Evolutionary conservation across 2,329 filamentous ascomycete genomes (phyloP).

Genomic region (Xylaria sp.): DNA sequence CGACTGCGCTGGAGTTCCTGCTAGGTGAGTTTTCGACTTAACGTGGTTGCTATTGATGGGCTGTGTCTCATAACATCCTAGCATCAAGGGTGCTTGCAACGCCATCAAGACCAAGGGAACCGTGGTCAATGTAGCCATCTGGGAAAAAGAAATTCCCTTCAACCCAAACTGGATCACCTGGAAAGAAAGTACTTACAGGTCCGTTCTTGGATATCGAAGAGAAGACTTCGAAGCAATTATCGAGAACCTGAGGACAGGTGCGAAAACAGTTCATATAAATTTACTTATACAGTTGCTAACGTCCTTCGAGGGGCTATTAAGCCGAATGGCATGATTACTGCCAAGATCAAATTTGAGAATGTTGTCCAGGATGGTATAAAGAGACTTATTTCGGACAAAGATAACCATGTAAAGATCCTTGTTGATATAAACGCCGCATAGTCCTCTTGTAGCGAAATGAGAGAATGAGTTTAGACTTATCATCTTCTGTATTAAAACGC

Average conservation of each 20-base stretch:
- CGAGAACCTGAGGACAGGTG: conserved; percentile 24
- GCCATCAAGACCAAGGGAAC: conserved; percentile 20
- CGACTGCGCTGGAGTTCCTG: conserved; percentile 25
- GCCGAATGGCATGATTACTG: conserved; percentile 26
- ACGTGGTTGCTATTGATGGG: background rate
- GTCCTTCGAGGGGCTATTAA: conserved; percentile 19
- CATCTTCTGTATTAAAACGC: too few relatives aligned
- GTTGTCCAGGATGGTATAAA: conserved; percentile 28
- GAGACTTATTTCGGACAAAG: conserved; percentile 27
- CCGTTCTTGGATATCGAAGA: conserved; percentile 22
- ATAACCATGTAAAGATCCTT: conserved; percentile 28
- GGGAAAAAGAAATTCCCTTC: conserved; percentile 25
- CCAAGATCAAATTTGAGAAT: conserved; percentile 27
- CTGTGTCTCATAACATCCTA: conserved; percentile 8
- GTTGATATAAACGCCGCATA: conserved; percentile 26
- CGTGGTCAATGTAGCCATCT: conserved; percentile 26
- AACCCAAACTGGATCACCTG: conserved; percentile 26
- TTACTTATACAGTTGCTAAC: background rate
- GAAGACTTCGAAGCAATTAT: conserved; percentile 22
- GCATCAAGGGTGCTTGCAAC: conserved; percentile 22
- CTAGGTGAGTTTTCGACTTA: conserved; percentile 10
- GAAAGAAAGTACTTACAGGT: conserved; percentile 26
- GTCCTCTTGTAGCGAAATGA: too few relatives aligned
- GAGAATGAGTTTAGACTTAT: too few relatives aligned
- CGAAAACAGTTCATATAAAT: background rate